Conservation (phyloP, 2,329 filamentous ascomycete species). For the Myotisia sp. region DNA sequence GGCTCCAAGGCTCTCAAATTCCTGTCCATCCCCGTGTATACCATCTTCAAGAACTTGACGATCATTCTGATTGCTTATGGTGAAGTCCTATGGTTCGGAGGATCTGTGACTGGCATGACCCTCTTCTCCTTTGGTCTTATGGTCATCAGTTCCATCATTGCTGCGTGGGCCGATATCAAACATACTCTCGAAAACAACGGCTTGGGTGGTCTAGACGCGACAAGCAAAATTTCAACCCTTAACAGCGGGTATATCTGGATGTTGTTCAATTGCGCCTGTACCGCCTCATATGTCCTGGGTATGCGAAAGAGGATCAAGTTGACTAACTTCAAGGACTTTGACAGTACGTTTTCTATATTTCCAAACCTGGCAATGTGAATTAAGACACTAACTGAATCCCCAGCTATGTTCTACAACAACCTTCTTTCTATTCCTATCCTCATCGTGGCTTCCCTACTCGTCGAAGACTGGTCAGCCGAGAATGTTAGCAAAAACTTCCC, state of each 20-base stretch:
- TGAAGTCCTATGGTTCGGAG: constrained; percentile 96
- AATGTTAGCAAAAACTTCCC: constrained; percentile 88
- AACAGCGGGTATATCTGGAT: constrained; percentile 97
- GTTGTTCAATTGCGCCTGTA: constrained; percentile 91
- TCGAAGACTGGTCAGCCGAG: constrained; percentile 80
- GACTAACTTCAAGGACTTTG: constrained; percentile 99
- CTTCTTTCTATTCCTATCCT: constrained; percentile 89
- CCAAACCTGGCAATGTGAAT: neutral
- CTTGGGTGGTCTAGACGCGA: constrained; percentile 42
- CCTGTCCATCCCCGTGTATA: constrained; percentile 95
- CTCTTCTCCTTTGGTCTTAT: constrained; percentile 92
- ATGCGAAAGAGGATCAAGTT: constrained; percentile 99
- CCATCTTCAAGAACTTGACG: constrained; percentile 99
- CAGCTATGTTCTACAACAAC: constrained; percentile 99
- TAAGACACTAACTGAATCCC: constrained; percentile 19
- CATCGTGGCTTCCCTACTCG: constrained; percentile 61
- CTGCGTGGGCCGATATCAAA: constrained; percentile 93
- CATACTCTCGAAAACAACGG: constrained; percentile 57
- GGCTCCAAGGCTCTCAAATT: constrained; percentile 90
- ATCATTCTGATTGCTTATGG: constrained; percentile 98
- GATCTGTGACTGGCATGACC: constrained; percentile 71
- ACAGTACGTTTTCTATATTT: constrained; percentile 53
- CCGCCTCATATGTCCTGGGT: constrained; percentile 71
- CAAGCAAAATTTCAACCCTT: constrained; percentile 67
- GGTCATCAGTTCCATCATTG: constrained; percentile 86